Percentiles rank a stretch among this genome's conserved stretches.
Conservation (phyloP, 2,329 filamentous ascomycete species). For the Microdochium bolleyi region DNA sequence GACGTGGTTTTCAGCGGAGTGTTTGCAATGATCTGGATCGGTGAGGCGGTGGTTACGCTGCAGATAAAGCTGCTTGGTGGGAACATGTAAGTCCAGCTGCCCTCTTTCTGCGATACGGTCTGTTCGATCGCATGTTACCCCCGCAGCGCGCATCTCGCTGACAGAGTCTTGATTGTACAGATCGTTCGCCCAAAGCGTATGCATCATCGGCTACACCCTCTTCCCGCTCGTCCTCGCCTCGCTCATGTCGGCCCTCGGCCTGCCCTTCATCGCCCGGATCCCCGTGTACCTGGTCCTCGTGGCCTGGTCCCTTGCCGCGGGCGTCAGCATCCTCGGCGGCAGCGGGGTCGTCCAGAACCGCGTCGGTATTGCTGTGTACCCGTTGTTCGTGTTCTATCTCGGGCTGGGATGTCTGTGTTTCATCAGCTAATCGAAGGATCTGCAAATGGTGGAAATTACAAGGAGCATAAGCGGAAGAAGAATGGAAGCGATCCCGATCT, state of each 20-base stretch:
- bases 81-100: conserved; percentile 69
- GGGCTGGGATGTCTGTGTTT: conserved; percentile 92
- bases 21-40: conserved; percentile 95
- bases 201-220: conserved; percentile 96
- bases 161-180: too few relatives aligned
- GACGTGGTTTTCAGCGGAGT: conserved; percentile 91
- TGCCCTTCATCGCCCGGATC: conserved; percentile 75
- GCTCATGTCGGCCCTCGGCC: conserved; percentile 72
- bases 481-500: neutral
- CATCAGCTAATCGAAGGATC: conserved; percentile 79
- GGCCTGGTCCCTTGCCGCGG: conserved; percentile 88
- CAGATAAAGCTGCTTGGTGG: conserved; percentile 96
- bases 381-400: conserved; percentile 90
- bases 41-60: conserved; percentile 91
- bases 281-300: conserved; percentile 86
- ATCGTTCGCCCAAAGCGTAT: conserved; percentile 95
- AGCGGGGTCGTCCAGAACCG: conserved; percentile 94
- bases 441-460: neutral
- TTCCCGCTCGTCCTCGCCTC: conserved; percentile 94
- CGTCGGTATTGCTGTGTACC: conserved; percentile 89
- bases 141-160: too few relatives aligned
- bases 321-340: conserved; percentile 90
- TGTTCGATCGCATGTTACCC: conserved; percentile 1
- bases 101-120: neutral
- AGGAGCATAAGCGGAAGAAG: neutral